These are phyloP conservation scores for Penstemon barbatus DNA, from an alignment of 257 asterid genomes.

Conservation along the genomic window DNA sequence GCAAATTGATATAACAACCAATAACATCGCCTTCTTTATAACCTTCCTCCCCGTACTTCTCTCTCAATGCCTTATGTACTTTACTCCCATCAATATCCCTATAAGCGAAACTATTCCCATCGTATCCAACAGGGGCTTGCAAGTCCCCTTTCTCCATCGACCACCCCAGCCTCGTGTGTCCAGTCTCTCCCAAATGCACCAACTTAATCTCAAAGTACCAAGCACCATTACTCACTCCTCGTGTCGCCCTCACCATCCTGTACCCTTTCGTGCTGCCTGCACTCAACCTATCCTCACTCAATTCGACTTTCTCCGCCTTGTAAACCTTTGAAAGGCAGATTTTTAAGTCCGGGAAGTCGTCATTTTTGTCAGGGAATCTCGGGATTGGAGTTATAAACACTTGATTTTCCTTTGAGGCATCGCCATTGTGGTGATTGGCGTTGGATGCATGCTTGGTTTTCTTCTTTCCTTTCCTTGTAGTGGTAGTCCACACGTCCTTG, in stretches of 20 bases:
- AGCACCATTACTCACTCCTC: constrained; percentile 86
- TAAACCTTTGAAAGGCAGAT: constrained; percentile 83
- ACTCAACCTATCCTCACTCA: constrained; percentile 82
- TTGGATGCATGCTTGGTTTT: constrained; percentile 61
- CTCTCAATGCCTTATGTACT: constrained; percentile 94
- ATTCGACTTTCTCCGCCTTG: constrained; percentile 93
- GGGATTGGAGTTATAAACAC: constrained; percentile 73
- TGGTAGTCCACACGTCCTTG: constrained; percentile 77
- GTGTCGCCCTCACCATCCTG: constrained; percentile 93
- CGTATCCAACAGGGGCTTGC: constrained; percentile 98
- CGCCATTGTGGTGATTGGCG: constrained; percentile 34
- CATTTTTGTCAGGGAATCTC: constrained; percentile 79
- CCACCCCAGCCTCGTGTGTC: constrained; percentile 96
- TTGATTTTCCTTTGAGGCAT: constrained; percentile 51
- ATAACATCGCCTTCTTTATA: constrained; percentile 88
- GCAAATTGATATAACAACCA: constrained; percentile 86
- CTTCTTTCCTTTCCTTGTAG: constrained; percentile 65
- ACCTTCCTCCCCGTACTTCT: constrained; percentile 78
- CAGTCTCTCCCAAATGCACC: constrained; percentile 82
- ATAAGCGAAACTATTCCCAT: constrained; percentile 86
- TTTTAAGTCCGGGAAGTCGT: constrained; percentile 57
- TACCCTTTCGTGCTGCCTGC: constrained; percentile 97
- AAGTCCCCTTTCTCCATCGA: constrained; percentile 92
- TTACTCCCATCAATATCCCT: constrained; percentile 92
- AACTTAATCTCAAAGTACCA: constrained; percentile 95